Evolutionary conservation across 2,329 filamentous ascomycete species (phyloP).

Genomic region (Cladosporium halotolerans): DNA sequence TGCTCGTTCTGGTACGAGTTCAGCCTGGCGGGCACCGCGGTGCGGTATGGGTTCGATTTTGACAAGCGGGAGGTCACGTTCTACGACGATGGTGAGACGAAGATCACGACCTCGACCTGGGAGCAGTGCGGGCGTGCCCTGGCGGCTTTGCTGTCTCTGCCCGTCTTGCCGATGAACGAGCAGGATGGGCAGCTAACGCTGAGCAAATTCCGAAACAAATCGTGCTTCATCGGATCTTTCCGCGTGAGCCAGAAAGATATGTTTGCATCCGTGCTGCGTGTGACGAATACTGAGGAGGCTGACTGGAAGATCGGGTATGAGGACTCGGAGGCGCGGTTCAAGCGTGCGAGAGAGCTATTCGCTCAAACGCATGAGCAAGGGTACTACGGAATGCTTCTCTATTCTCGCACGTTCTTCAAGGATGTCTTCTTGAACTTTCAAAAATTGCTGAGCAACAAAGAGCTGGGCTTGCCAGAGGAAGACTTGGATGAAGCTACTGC

Average conservation of each 20-base stretch:
- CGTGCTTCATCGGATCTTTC: constrained; percentile 31
- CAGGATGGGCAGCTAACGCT: constrained; percentile 15
- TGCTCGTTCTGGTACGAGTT: constrained; percentile 31
- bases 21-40: constrained; percentile 16
- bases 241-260: constrained; percentile 33
- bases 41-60: constrained; percentile 28
- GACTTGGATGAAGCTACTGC: constrained; percentile 21
- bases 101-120: constrained; percentile 30
- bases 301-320: constrained; percentile 32
- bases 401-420: constrained; percentile 46
- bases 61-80: constrained; percentile 19
- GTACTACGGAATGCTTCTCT: constrained; percentile 49
- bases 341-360: constrained; percentile 42
- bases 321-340: constrained; percentile 37
- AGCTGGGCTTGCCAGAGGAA: constrained; percentile 19
- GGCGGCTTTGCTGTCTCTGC: constrained; percentile 29
- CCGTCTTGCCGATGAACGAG: constrained; percentile 13
- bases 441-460: constrained; percentile 19
- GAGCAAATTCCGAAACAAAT: constrained; percentile 24
- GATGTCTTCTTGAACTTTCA: constrained; percentile 31
- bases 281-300: constrained; percentile 27
- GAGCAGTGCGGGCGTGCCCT: constrained; percentile 28
- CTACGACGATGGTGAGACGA: constrained; percentile 23
- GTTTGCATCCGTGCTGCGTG: constrained; percentile 31
- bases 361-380: constrained; percentile 38